Percentiles rank a stretch among this genome's conserved stretches.
Evolutionary conservation across 768 basidiomycete species (phyloP).

Genomic region (Cystofilobasidium capitatum): DNA sequence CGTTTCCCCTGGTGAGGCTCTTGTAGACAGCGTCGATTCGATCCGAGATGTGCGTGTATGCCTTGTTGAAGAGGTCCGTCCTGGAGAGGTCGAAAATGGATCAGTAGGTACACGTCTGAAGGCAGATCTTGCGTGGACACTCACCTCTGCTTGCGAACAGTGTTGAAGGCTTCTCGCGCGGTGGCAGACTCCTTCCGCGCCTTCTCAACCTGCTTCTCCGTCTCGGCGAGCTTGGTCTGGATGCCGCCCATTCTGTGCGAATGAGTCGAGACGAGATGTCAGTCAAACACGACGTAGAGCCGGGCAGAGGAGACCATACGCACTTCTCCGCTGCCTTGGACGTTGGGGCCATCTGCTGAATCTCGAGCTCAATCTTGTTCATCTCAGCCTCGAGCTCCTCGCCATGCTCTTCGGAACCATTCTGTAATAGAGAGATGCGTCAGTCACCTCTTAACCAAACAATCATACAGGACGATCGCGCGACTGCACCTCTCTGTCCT

Average conservation of each 20-base stretch:
- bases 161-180: slow-evolving; percentile 86
- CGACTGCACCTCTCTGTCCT: slow-evolving; percentile 53
- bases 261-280: slow-evolving; percentile 50
- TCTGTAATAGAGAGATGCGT: slow-evolving; percentile 39
- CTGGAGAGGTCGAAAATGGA: slow-evolving; percentile 41
- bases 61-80: slow-evolving; percentile 83
- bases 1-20: slow-evolving; percentile 90
- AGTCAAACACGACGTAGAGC: neutral
- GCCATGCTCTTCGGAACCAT: slow-evolving; percentile 55
- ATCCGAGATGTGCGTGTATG: slow-evolving; percentile 91
- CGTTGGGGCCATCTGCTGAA: slow-evolving; percentile 90
- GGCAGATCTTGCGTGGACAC: slow-evolving; percentile 26
- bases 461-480: neutral
- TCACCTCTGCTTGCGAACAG: slow-evolving; percentile 70
- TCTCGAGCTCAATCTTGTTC: slow-evolving; percentile 60
- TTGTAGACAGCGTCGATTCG: slow-evolving; percentile 94
- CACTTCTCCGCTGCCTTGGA: slow-evolving; percentile 89
- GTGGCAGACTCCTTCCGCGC: slow-evolving; percentile 78
- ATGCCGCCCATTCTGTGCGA: slow-evolving; percentile 36
- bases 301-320: slow-evolving; percentile 31
- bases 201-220: slow-evolving; percentile 84
- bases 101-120: neutral
- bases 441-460: neutral
- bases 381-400: slow-evolving; percentile 66
- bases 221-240: slow-evolving; percentile 68